A percentile compares a stretch with the other conserved stretches of the same genome.
phyloP scores from a whole-genome alignment of 2,329 filamentous ascomycete species.

The Dothiorella sarmentorum region DNA sequence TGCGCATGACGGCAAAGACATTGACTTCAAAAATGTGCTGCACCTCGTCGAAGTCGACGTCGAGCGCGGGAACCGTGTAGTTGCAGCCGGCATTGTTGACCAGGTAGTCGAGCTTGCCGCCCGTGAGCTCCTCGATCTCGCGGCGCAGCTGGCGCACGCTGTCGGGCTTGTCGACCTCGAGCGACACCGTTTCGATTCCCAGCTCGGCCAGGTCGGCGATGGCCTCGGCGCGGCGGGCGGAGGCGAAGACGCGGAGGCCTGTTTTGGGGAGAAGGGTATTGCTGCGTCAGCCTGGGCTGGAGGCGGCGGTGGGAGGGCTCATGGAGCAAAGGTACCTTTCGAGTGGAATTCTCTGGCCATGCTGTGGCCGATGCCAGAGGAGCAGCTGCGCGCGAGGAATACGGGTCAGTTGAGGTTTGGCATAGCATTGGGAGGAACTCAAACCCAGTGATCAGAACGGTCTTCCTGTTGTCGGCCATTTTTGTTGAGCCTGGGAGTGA shows the following conservation, averaged over 20 bases:
- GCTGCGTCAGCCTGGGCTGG: slow-evolving; percentile 7
- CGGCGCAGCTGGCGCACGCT: slow-evolving; percentile 48
- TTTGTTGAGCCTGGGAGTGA: too few species aligned
- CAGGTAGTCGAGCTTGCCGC: slow-evolving; percentile 52
- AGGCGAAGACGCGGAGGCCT: slow-evolving; percentile 57
- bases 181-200: slow-evolving; percentile 53
- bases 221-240: slow-evolving; percentile 50
- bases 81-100: slow-evolving; percentile 59
- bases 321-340: slow-evolving; percentile 32
- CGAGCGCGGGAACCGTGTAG: slow-evolving; percentile 57
- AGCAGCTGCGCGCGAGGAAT: slow-evolving; percentile 37
- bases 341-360: slow-evolving; percentile 56
- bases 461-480: slow-evolving; percentile 21
- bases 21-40: slow-evolving; percentile 52
- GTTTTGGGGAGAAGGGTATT: slow-evolving; percentile 9
- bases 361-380: slow-evolving; percentile 57
- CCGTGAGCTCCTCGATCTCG: slow-evolving; percentile 46
- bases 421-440: neutral
- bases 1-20: slow-evolving; percentile 55
- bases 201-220: slow-evolving; percentile 49
- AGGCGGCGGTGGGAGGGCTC: neutral
- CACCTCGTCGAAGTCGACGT: slow-evolving; percentile 50
- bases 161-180: slow-evolving; percentile 52
- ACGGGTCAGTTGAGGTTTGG: neutral
- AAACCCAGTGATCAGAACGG: slow-evolving; percentile 38